phyloP scores from a whole-genome alignment of 2,329 filamentous ascomycete species.

The Fusarium buharicum region DNA sequence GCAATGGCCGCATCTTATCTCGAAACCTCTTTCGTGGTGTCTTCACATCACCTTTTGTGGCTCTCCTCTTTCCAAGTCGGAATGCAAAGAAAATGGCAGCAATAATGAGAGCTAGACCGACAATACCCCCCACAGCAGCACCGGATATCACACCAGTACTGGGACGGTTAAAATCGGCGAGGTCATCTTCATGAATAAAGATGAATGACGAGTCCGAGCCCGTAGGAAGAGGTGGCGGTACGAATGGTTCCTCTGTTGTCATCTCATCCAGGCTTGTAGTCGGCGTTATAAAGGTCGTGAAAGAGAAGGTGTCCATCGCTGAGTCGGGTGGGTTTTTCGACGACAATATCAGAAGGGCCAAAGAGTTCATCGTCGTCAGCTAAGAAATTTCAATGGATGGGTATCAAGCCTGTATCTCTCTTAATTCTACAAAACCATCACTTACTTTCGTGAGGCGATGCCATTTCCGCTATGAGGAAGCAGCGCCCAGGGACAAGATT shows the following conservation, averaged over 20 bases:
- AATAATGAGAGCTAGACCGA: background rate
- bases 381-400: no score
- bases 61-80: background rate
- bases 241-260: no score
- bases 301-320: background rate
- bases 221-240: no score
- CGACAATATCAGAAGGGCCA: background rate
- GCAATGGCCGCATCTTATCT: background rate
- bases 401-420: no score
- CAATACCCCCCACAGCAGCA: background rate
- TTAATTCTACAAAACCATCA: no score
- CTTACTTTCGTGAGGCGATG: no score
- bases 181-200: background rate
- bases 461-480: no score
- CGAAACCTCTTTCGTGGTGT: background rate
- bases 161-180: background rate
- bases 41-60: background rate
- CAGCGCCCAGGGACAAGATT: no score
- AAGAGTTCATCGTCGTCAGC: no score
- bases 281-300: background rate
- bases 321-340: background rate
- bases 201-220: no score
- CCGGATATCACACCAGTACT: background rate
- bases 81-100: background rate
- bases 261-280: background rate